phyloP scores from a whole-genome alignment of 2,329 filamentous ascomycete genomes.

The Falciphora oryzae region DNA sequence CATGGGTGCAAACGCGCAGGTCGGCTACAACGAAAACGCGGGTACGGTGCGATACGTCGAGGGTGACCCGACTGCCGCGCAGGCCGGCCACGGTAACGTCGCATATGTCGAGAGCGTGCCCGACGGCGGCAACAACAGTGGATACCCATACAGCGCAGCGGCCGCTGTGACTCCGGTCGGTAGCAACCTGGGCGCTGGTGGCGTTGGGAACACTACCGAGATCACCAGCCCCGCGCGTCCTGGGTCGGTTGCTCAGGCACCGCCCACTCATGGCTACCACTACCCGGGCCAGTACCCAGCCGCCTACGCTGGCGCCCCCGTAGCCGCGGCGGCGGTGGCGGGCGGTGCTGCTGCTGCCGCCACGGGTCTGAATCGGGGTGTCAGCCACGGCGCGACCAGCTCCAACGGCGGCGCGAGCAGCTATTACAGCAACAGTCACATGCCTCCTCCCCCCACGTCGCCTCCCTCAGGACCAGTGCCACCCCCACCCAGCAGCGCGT shows the following conservation, averaged over 20 bases:
- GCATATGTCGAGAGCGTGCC: conserved; percentile 1
- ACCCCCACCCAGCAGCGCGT: conserved; percentile 1
- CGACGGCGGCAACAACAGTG: not conserved
- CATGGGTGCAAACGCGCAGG: conserved; percentile 6
- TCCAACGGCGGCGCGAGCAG: conserved; percentile 4
- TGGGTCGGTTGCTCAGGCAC: conserved; percentile 8
- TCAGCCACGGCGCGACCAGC: conserved; percentile 8
- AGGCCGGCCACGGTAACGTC: conserved; percentile 2
- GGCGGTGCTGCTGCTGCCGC: conserved; percentile 4
- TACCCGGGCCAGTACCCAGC: conserved; percentile 20
- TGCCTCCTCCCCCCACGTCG: conserved; percentile 4
- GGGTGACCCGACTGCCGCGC: not conserved
- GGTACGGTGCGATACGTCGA: conserved; percentile 10
- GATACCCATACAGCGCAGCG: not conserved
- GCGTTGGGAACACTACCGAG: conserved; percentile 1
- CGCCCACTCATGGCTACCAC: conserved; percentile 14
- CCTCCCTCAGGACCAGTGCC: conserved; percentile 12
- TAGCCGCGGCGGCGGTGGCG: conserved; percentile 11
- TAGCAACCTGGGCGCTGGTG: not conserved
- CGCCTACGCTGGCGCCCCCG: conserved; percentile 16
- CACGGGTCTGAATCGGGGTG: not conserved
- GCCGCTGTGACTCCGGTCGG: not conserved
- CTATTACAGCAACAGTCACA: conserved; percentile 10
- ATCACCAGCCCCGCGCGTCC: conserved; percentile 9
- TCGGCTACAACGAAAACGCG: conserved; percentile 8